Evolutionary conservation across 176 grass and related monocot genomes (phyloP).

Genomic region (Oryza officinalis): DNA sequence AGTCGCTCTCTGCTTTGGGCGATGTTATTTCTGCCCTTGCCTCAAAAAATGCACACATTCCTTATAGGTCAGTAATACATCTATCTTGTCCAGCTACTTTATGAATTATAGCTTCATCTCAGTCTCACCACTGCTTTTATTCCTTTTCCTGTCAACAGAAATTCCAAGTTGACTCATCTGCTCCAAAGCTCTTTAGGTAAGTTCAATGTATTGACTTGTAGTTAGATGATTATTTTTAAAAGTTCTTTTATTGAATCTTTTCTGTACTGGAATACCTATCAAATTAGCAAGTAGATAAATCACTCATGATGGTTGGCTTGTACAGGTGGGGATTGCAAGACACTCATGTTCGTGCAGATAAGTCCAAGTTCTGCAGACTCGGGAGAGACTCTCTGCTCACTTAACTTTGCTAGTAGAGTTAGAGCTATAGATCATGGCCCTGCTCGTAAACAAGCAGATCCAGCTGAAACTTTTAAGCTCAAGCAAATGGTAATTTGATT

Average conservation of each 20-base stretch:
- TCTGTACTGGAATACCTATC: conserved; percentile 2
- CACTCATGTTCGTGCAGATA: conserved; percentile 97
- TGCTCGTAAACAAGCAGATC: conserved; percentile 81
- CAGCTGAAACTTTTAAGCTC: conserved; percentile 80
- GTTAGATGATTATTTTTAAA: conserved; percentile 15
- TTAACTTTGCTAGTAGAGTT: conserved; percentile 94
- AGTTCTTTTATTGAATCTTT: conserved; percentile 6
- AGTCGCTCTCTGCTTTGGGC: conserved; percentile 85
- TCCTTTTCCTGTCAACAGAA: conserved; percentile 55
- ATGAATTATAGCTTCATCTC: conserved; percentile 17
- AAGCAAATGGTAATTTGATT: conserved; percentile 81
- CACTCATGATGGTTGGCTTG: conserved; percentile 23
- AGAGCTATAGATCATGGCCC: conserved; percentile 83
- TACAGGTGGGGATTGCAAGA: conserved; percentile 97
- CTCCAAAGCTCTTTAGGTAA: conserved; percentile 94
- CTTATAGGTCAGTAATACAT: conserved; percentile 64
- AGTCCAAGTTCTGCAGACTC: conserved; percentile 87
- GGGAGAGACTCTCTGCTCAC: conserved; percentile 79
- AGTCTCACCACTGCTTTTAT: conserved; percentile 7
- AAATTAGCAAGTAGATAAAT: not conserved
- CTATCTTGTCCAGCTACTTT: conserved; percentile 15
- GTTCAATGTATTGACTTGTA: not conserved
- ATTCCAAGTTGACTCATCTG: conserved; percentile 95
- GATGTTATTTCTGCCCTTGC: conserved; percentile 95
- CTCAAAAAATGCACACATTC: conserved; percentile 82